Evolutionary conservation across 768 basidiomycete species (phyloP).

Genomic region (Macrolepiota albuminosa): DNA sequence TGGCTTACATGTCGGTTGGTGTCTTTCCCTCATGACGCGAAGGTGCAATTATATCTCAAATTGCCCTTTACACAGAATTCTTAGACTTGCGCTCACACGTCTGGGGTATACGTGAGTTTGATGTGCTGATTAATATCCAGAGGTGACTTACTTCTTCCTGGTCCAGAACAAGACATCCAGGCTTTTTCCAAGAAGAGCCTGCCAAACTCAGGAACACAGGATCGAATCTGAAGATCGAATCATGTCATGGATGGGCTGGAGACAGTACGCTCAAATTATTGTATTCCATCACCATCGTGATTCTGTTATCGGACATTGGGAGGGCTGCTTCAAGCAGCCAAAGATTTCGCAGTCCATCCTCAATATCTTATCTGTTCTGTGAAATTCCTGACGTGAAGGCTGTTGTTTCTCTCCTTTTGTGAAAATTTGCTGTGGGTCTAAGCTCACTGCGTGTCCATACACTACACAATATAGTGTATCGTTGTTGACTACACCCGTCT

Average conservation of each 20-base stretch:
- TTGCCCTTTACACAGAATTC: conserved; percentile 49
- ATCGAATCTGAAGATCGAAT: background rate
- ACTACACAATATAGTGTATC: too few relatives aligned
- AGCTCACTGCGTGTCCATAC: too few relatives aligned
- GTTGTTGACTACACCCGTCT: too few relatives aligned
- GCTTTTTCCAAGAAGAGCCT: conserved; percentile 62
- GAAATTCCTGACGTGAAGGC: background rate
- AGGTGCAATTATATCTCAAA: background rate
- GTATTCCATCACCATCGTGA: background rate
- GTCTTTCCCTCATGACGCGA: background rate
- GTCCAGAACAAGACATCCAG: conserved; percentile 76
- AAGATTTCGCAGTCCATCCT: background rate
- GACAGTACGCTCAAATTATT: background rate
- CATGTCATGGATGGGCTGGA: background rate
- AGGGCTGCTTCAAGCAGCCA: background rate
- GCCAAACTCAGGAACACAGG: background rate
- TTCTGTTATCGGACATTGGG: background rate
- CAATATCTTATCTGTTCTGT: background rate
- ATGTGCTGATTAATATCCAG: background rate
- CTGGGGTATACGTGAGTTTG: conserved; percentile 79
- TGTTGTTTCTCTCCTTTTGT: background rate
- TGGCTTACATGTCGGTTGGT: conserved; percentile 72
- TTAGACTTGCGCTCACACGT: conserved; percentile 77
- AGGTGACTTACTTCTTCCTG: conserved; percentile 6
- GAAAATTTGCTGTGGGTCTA: background rate